phyloP scores from a whole-genome alignment of 2,329 filamentous ascomycete genomes.

The Cladophialophora psammophila region DNA sequence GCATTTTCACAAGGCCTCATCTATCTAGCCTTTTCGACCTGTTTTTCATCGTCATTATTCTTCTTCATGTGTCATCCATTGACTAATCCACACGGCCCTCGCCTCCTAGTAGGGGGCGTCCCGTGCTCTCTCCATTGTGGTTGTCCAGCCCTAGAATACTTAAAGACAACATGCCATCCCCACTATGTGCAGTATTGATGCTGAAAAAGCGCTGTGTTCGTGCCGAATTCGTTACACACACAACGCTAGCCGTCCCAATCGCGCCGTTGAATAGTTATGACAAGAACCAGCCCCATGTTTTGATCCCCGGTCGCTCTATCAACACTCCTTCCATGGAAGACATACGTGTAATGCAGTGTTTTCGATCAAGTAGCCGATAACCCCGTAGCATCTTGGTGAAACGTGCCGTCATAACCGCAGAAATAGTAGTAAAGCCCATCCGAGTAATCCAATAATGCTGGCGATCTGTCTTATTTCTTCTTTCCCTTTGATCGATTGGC shows the following conservation, averaged over 20 bases:
- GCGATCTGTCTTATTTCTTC: conserved; percentile 52
- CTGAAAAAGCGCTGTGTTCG: neutral
- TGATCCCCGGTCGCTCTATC: neutral
- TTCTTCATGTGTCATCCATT: neutral
- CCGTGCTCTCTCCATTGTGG: neutral
- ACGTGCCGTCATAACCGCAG: conserved; percentile 18
- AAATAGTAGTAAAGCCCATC: neutral
- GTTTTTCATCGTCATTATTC: neutral
- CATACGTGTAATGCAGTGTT: conserved; percentile 1
- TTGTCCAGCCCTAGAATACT: neutral
- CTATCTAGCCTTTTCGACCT: neutral
- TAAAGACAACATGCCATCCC: neutral
- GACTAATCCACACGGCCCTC: neutral
- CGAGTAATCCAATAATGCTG: neutral
- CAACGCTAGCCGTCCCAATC: neutral
- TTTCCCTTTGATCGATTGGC: conserved; percentile 58
- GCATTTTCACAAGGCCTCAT: neutral
- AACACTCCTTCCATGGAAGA: conserved; percentile 1
- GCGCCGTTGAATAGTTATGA: neutral
- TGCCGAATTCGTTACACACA: conserved; percentile 1
- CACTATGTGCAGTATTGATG: neutral
- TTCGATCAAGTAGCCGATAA: neutral
- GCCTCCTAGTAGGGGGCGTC: neutral
- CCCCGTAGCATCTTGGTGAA: conserved; percentile 1
- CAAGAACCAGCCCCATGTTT: neutral